Evolutionary conservation across 805 yeast species (phyloP).

Genomic region (Spathaspora hagerdaliae): DNA sequence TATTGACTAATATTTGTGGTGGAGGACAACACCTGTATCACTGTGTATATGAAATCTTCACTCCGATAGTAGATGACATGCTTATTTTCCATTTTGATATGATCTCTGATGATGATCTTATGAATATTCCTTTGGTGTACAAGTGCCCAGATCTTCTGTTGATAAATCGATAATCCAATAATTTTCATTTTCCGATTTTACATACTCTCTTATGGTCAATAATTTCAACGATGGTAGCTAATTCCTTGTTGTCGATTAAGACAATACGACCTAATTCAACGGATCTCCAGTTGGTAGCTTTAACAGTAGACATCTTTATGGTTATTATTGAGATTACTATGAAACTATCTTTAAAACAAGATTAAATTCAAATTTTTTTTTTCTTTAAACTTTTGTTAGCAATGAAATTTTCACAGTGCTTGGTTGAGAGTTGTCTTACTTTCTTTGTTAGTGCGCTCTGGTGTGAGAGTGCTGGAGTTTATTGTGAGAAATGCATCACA

Average conservation of each 20-base stretch:
- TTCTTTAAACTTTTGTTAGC: not conserved
- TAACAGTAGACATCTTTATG: conserved; percentile 53
- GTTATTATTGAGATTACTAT: not conserved
- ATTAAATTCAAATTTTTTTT: not conserved
- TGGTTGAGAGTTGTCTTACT: too few relatives aligned
- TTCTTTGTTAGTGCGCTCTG: too few relatives aligned
- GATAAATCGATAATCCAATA: not conserved
- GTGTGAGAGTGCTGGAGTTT: too few relatives aligned
- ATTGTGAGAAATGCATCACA: too few relatives aligned
- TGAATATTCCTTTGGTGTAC: too few relatives aligned
- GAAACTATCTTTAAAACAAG: not conserved
- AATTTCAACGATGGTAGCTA: conserved; percentile 97
- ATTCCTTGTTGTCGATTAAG: conserved; percentile 78
- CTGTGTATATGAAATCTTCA: too few relatives aligned
- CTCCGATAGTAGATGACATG: too few relatives aligned
- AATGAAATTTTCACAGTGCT: not conserved
- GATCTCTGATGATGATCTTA: too few relatives aligned
- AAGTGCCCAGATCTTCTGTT: too few relatives aligned
- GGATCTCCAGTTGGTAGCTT: conserved; percentile 98
- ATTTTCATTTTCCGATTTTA: conserved; percentile 13
- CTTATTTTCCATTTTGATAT: too few relatives aligned
- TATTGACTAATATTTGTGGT: too few relatives aligned
- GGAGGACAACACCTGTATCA: too few relatives aligned
- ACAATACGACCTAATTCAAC: conserved; percentile 99
- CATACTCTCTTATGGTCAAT: conserved; percentile 98